Percentiles rank a stretch among this genome's conserved stretches.
Conservation (phyloP, 176 grass and related monocot species). For the Aegilops speltoides region DNA sequence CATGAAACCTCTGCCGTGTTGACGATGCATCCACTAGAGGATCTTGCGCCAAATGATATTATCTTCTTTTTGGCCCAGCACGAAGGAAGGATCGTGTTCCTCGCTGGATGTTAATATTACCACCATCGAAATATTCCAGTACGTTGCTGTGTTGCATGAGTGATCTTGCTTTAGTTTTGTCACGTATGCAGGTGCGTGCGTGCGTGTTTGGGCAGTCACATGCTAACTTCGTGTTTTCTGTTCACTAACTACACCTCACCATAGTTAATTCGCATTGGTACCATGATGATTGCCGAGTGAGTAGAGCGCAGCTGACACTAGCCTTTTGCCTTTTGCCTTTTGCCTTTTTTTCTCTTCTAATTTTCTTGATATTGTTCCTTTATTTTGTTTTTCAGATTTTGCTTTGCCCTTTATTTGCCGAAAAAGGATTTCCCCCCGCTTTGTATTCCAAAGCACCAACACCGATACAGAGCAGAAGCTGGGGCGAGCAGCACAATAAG, state of each 20-base stretch:
- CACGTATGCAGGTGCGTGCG: too few species aligned
- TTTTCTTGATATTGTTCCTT: background rate
- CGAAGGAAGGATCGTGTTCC: background rate
- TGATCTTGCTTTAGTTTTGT: too few species aligned
- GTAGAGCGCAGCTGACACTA: background rate
- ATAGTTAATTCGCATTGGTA: background rate
- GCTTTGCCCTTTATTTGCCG: slow-evolving; percentile 24
- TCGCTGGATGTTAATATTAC: background rate
- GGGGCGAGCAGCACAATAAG: too few species aligned
- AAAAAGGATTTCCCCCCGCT: too few species aligned
- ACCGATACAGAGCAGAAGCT: too few species aligned
- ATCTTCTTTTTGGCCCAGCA: background rate
- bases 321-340: slow-evolving; percentile 30
- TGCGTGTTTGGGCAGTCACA: too few species aligned
- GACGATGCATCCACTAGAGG: background rate
- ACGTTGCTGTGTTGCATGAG: too few species aligned
- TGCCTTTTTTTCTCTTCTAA: background rate
- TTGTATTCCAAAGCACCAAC: too few species aligned
- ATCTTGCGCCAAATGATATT: background rate
- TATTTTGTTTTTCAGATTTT: background rate
- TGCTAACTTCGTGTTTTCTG: background rate
- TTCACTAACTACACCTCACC: background rate
- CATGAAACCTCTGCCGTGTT: background rate
- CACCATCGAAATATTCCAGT: background rate
- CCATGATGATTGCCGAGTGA: background rate